Evolutionary conservation across 805 yeast species (phyloP), one percentile per base, ranked within the genome.

Genomic region (Sugiyamaella boreocaroliniensis): DNA sequence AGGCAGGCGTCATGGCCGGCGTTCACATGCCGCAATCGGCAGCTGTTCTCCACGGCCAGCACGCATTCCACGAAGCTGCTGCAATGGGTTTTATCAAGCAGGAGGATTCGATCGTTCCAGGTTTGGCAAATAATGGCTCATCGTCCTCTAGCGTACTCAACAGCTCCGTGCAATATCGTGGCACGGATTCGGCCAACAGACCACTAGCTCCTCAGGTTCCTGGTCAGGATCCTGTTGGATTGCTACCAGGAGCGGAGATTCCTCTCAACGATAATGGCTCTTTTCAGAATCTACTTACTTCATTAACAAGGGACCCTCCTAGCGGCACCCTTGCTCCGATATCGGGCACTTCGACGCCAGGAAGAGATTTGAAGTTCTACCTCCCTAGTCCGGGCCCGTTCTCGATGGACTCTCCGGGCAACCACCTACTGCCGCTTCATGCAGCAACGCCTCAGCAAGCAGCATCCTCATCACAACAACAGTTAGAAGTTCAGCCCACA

Each of bases 311-410:
- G 4, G 37, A 32, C n/a, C 37, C 37, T 10, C 37, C 37, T 32
- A 32, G 37, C 8, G 37, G 37, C 37, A 11, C 37, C 4, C n/a
- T 32, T 22, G 22, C 29, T 32, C 42, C 48, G 4, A n/a, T 49
- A 2, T 32, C 48, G 3, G 40, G 40, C 19, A 16, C 40, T 22
- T 49, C 47, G n/a, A 32, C 46, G 12, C 47, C 51, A 12, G 48
- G 48, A 22, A 29, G 46, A 12, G 52, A 49, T 11, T 18, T 43
- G 2, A 49, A 49, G 22, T 49, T 34, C 44, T 45, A 20, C 16
- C 29, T 40, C 8, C 52, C 47, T 10, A 49, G 43, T 18, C 51
- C 48, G 11, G 29, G 26, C 26, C 40, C 51, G 2, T 49, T 49
- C 29, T n/a, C 14, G 12, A 29, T 49, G 19, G 47, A 49, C 10